These are phyloP conservation scores for Starmerella vitae DNA, from an alignment of 805 yeast genomes.

Conservation along the genomic window DNA sequence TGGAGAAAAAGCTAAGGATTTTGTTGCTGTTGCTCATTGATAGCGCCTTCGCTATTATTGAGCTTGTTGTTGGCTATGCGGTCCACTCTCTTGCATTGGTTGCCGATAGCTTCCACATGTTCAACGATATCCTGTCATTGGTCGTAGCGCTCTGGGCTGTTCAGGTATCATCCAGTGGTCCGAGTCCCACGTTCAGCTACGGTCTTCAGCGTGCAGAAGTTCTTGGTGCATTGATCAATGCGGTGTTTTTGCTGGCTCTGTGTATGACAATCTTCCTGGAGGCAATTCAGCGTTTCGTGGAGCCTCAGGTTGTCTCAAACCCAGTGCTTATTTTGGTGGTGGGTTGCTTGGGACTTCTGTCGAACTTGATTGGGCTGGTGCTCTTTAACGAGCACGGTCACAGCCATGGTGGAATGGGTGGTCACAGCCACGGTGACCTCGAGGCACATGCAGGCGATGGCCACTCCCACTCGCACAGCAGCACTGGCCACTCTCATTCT, in stretches of 20 bases:
- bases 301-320: constrained; percentile 63
- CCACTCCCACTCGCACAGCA: constrained; percentile 9
- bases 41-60: constrained; percentile 70
- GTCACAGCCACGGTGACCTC: constrained; percentile 28
- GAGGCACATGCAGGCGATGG: neutral
- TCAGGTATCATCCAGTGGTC: constrained; percentile 66
- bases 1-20: constrained; percentile 56
- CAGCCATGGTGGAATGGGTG: constrained; percentile 33
- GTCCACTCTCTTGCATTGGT: constrained; percentile 89
- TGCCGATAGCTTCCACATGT: constrained; percentile 96
- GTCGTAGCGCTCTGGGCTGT: constrained; percentile 95
- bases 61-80: constrained; percentile 62
- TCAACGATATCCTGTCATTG: constrained; percentile 82
- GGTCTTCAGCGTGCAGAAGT: constrained; percentile 99
- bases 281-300: constrained; percentile 77
- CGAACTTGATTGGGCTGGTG: constrained; percentile 71
- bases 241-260: constrained; percentile 80
- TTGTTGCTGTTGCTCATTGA: constrained; percentile 59
- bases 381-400: constrained; percentile 62
- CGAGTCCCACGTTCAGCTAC: constrained; percentile 82
- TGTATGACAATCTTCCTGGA: constrained; percentile 87
- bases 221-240: constrained; percentile 85
- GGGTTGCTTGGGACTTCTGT: constrained; percentile 68
- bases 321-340: constrained; percentile 75
- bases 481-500: constrained; percentile 10